These are phyloP conservation scores for Phialocephala subalpina DNA, from an alignment of 2,329 filamentous ascomycete genomes.

Conservation along the genomic window DNA sequence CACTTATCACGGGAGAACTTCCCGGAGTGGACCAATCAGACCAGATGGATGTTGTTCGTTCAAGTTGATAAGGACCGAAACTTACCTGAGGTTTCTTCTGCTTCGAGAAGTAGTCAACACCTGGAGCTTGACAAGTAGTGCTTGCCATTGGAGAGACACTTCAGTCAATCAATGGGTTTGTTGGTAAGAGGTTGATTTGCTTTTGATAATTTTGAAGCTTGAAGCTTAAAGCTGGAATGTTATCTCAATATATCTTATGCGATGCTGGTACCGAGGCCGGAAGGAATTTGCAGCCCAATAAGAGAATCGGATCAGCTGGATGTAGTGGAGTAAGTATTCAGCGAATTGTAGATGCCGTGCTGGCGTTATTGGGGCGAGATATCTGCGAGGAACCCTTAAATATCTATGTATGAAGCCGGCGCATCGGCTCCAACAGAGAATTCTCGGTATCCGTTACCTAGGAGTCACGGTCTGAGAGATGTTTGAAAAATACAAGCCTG, in stretches of 20 bases:
- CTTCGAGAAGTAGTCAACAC: conserved; percentile 23
- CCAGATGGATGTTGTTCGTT: conserved; percentile 2
- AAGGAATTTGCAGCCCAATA: conserved; percentile 2
- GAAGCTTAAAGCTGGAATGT: conserved; percentile 7
- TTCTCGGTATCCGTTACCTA: conserved; percentile 15
- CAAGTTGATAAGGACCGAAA: not conserved
- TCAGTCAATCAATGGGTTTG: not conserved
- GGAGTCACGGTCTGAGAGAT: conserved; percentile 19
- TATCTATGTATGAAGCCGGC: conserved; percentile 24
- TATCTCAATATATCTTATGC: conserved; percentile 21
- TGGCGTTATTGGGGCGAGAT: conserved; percentile 31
- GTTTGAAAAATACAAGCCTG: conserved; percentile 30
- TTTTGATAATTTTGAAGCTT: conserved; percentile 12
- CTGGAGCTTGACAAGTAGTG: conserved; percentile 15
- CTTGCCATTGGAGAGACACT: conserved; percentile 24
- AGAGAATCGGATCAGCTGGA: conserved; percentile 8
- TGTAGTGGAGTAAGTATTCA: conserved; percentile 14
- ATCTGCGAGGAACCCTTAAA: conserved; percentile 15
- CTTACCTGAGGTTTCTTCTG: conserved; percentile 26
- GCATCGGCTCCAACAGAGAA: conserved; percentile 19
- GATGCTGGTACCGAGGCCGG: conserved; percentile 20
- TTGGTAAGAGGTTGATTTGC: not conserved
- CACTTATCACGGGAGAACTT: not conserved
- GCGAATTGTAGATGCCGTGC: conserved; percentile 31
- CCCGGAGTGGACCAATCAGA: conserved; percentile 1